phyloP scores from a whole-genome alignment of 2,329 filamentous ascomycete genomes.

The Hortaea sp. region DNA sequence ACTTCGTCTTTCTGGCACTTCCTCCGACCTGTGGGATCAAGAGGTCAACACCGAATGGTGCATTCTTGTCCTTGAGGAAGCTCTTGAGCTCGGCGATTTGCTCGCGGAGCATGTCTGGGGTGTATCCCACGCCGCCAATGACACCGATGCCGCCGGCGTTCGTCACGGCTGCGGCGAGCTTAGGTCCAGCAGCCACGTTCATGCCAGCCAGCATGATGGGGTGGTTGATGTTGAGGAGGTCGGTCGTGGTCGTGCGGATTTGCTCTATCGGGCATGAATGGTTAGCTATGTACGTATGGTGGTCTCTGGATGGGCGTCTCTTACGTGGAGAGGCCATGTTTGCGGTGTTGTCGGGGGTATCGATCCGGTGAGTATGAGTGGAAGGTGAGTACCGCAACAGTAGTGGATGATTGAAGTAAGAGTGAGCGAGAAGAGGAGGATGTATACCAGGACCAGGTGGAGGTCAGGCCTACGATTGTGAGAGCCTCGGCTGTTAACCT shows the following conservation, averaged over 20 bases:
- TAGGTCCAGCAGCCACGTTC: constrained; percentile 96
- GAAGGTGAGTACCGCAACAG: too few species aligned
- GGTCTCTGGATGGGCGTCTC: too few species aligned
- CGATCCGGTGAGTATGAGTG: too few species aligned
- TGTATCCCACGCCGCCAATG: constrained; percentile 91
- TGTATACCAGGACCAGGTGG: not conserved
- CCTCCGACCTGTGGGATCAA: constrained; percentile 91
- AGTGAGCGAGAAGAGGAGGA: not conserved
- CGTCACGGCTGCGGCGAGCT: constrained; percentile 90
- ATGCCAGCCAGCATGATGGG: constrained; percentile 93
- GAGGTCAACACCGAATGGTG: constrained; percentile 89
- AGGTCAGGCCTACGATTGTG: too few species aligned
- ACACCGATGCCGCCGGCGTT: constrained; percentile 96
- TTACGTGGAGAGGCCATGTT: constrained; percentile 72
- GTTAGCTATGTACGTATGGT: not conserved
- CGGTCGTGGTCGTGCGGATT: constrained; percentile 84
- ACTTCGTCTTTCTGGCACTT: constrained; percentile 90
- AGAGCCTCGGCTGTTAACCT: too few species aligned
- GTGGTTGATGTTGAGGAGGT: constrained; percentile 97
- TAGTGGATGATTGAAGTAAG: not conserved
- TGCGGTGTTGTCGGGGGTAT: constrained; percentile 8
- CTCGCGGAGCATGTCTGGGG: constrained; percentile 90
- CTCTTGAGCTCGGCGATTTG: constrained; percentile 92
- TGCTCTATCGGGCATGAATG: constrained; percentile 48
- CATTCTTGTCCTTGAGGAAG: constrained; percentile 78